phyloP scores from a whole-genome alignment of 148 eudicot genomes.

The Cornus suecica region DNA sequence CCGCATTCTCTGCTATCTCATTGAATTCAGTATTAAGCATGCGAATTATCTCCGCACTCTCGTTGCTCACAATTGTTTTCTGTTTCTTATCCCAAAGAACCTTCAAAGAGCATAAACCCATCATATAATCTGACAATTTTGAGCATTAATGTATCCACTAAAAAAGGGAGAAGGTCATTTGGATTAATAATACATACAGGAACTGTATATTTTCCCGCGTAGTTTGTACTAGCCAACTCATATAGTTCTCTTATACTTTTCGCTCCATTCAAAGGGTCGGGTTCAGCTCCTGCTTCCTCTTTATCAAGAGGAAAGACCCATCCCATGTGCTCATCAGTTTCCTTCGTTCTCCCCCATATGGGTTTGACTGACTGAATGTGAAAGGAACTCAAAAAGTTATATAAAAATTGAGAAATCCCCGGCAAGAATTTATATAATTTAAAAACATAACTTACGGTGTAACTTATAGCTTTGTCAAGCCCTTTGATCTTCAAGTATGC shows the following conservation, averaged over 20 bases:
- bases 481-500: constrained; percentile 76
- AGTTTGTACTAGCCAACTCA: constrained; percentile 79
- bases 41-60: constrained; percentile 87
- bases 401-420: background rate
- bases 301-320: constrained; percentile 76
- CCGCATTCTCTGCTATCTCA: constrained; percentile 62
- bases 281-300: constrained; percentile 73
- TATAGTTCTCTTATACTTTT: constrained; percentile 69
- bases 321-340: constrained; percentile 78
- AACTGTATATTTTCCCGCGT: constrained; percentile 74
- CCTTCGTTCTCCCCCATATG: constrained; percentile 73
- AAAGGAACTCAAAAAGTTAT: constrained; percentile 8
- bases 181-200: constrained; percentile 53
- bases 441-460: constrained; percentile 43
- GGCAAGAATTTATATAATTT: background rate
- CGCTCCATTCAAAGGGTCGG: constrained; percentile 68
- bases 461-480: constrained; percentile 72
- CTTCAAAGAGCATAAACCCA: constrained; percentile 28
- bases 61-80: constrained; percentile 78
- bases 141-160: background rate
- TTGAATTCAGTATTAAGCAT: constrained; percentile 87
- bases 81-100: constrained; percentile 91
- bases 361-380: constrained; percentile 62
- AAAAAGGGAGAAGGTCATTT: background rate
- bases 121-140: constrained; percentile 1